A percentile compares a stretch with the other conserved stretches of the same genome.
Conservation (phyloP, 257 asterid genomes). For the Solanum ossicruentum region DNA sequence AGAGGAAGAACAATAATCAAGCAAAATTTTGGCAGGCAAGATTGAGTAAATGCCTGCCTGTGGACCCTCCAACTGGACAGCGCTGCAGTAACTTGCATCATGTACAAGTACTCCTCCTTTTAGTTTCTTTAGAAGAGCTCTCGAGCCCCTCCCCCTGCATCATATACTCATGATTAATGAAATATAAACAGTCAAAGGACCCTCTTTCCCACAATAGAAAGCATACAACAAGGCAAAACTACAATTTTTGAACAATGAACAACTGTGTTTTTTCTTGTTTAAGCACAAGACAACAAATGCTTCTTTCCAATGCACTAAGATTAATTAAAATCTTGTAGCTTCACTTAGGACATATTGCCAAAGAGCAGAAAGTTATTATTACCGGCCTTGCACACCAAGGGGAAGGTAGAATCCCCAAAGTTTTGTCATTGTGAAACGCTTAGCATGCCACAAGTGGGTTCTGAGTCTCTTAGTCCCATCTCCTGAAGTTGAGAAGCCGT, state of each 20-base stretch:
- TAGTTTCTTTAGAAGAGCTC: constrained; percentile 62
- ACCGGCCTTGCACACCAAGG: constrained; percentile 79
- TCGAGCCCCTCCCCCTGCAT: constrained; percentile 81
- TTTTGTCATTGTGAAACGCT: constrained; percentile 68
- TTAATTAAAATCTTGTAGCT: not conserved
- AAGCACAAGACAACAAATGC: not conserved
- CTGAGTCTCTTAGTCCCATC: constrained; percentile 80
- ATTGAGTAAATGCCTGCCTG: constrained; percentile 40
- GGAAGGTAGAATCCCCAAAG: constrained; percentile 82
- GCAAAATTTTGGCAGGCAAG: not conserved
- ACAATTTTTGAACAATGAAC: not conserved
- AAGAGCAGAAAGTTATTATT: not conserved
- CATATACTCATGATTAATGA: not conserved
- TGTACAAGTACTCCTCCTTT: constrained; percentile 61
- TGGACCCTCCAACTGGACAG: constrained; percentile 72
- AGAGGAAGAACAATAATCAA: not conserved
- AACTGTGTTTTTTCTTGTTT: not conserved
- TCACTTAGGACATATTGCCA: not conserved
- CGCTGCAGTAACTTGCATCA: constrained; percentile 65
- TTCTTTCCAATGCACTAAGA: not conserved
- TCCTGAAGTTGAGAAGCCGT: constrained; percentile 62
- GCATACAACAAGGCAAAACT: not conserved
- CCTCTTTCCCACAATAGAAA: not conserved
- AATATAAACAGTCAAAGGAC: not conserved
- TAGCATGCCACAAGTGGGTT: constrained; percentile 96